Percentiles rank a stretch among this genome's conserved stretches.
These are phyloP conservation scores for Alternaria angustiovoidea DNA, from an alignment of 2,329 filamentous ascomycete species.

Conservation along the genomic window DNA sequence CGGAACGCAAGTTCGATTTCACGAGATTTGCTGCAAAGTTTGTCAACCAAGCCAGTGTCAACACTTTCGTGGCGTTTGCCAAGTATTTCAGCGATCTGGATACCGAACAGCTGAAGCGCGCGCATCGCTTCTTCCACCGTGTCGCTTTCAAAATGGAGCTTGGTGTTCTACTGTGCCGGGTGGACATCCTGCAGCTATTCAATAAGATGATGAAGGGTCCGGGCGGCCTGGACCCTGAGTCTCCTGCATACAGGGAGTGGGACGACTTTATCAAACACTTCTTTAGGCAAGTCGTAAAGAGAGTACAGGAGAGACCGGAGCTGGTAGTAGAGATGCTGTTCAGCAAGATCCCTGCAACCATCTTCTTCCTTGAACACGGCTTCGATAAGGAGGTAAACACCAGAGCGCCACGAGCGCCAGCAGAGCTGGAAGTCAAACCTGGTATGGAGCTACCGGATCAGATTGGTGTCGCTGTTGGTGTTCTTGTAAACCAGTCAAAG, in stretches of 20 bases:
- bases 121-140: conserved; percentile 92
- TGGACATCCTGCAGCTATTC: conserved; percentile 89
- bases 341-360: conserved; percentile 84
- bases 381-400: conserved; percentile 79
- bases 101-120: conserved; percentile 83
- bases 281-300: conserved; percentile 80
- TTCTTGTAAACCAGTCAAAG: conserved; percentile 81
- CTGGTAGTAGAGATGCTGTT: conserved; percentile 92
- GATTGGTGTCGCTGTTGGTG: conserved; percentile 80
- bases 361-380: conserved; percentile 89
- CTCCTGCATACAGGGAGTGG: conserved; percentile 83
- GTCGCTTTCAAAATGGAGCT: conserved; percentile 95
- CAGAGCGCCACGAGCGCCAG: conserved; percentile 72
- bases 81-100: conserved; percentile 82
- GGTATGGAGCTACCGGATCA: conserved; percentile 71
- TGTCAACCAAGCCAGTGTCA: conserved; percentile 81
- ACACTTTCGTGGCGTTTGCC: conserved; percentile 85
- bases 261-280: conserved; percentile 87
- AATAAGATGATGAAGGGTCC: conserved; percentile 93
- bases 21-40: conserved; percentile 82
- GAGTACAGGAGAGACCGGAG: conserved; percentile 84
- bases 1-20: conserved; percentile 95
- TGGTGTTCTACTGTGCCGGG: conserved; percentile 84
- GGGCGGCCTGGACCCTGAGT: conserved; percentile 72
- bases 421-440: conserved; percentile 83